Base-by-base conservation (phyloP, 371 early-diverging fungal species). In the Lichtheimia hyalospora region DNA sequence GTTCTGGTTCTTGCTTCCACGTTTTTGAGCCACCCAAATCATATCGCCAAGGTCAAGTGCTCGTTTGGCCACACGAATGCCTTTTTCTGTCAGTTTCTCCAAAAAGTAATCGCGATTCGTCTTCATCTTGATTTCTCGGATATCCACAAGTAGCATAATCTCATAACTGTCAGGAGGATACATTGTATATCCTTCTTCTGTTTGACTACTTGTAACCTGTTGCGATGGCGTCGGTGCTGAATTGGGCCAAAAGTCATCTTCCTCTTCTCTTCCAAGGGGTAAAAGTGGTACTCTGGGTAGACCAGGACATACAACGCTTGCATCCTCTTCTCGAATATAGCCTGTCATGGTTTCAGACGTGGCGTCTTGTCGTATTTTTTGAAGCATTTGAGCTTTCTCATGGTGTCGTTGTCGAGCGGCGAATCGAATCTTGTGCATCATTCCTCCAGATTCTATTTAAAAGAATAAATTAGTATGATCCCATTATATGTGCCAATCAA, bases 31-130 rank as follows among this genome's bases (percentile, higher is more conserved):
- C 2, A 96, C 72, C 97, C 97, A 97, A 20, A 91, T 60, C 7
- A 92, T 82, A 68, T 97, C 98, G 39, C 97, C 98, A 2, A 97
- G 66, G 3, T 88, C 88, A 60, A 97, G 70, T 3, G 83, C 70
- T 2, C 91, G 75, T 13, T 82, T 86, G 12, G 83, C 73, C 0
- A 84, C 69, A 2, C 60, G 58, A 13, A 95, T 62, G 0, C 89
- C 89, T 13, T 74, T 69, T 6, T 71, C 64, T 6, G 71, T 69
- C n/a, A 96, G 81, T 42, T 82, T 78, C 18, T 81, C 64, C 43
- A 82, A 81, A 40, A 96, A 86, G 57, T 88, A 92, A 25, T 75
- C 81, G 12, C 96, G 87, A 41, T 95, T 90, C 3, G 64, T 65
- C 14, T 66, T 68, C 24, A 71, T 77, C 49, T 83, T 85, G 39